Evolutionary conservation across 2,329 filamentous ascomycete species (phyloP).

Genomic region (Ilyonectria destructans): DNA sequence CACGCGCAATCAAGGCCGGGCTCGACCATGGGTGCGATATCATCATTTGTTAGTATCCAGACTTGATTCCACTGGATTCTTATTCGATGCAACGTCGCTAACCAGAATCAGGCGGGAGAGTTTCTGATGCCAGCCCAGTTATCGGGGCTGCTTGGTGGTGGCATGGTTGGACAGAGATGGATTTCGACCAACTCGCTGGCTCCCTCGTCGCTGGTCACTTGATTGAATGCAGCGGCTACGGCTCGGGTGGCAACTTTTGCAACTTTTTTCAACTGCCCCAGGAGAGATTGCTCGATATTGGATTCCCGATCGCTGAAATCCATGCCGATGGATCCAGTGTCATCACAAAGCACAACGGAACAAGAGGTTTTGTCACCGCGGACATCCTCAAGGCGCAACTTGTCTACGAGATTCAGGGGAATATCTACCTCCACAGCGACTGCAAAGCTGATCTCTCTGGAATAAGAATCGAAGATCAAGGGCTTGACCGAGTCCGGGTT

Average conservation of each 20-base stretch:
- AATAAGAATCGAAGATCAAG: slow-evolving; percentile 55
- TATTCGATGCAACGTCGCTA: background rate
- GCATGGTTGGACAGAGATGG: background rate
- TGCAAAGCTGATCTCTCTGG: slow-evolving; percentile 60
- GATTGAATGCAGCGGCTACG: background rate
- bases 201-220: background rate
- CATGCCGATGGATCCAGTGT: background rate
- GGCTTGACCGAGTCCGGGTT: slow-evolving; percentile 57
- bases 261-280: background rate
- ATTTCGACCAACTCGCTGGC: background rate
- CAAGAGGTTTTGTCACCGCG: slow-evolving; percentile 58
- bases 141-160: background rate
- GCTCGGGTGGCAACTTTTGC: background rate
- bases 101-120: background rate
- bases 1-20: background rate
- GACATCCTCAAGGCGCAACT: slow-evolving; percentile 63
- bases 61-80: background rate
- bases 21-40: background rate
- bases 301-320: slow-evolving; percentile 14
- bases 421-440: slow-evolving; percentile 65
- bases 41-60: background rate
- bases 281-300: background rate
- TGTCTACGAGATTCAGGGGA: slow-evolving; percentile 65
- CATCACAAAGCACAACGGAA: slow-evolving; percentile 61
- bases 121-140: background rate